Evolutionary conservation across 768 basidiomycete genomes (phyloP).

Genomic region (Suillus spraguei): DNA sequence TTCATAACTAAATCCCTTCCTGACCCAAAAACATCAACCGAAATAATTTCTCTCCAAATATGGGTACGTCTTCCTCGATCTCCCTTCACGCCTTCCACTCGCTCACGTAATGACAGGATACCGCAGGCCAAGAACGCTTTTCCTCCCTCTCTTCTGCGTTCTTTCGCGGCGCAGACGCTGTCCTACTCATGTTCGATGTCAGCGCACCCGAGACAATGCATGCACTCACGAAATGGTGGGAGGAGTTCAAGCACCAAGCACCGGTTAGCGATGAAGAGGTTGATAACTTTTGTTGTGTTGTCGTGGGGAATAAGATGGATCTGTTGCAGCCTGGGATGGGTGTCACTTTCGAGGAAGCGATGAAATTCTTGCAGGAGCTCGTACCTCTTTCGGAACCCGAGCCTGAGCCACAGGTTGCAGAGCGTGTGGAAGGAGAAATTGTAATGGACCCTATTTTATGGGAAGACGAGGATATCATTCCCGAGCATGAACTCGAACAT

Average conservation of each 20-base stretch:
- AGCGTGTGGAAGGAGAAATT: constrained; percentile 17
- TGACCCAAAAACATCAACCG: constrained; percentile 54
- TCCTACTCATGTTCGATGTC: constrained; percentile 79
- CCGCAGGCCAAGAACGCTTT: constrained; percentile 88
- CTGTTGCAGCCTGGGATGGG: constrained; percentile 35
- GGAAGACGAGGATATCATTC: constrained; percentile 13
- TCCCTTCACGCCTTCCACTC: not conserved
- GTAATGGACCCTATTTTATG: constrained; percentile 14
- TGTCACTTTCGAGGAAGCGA: constrained; percentile 47
- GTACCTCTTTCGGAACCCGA: constrained; percentile 41
- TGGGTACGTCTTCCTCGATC: constrained; percentile 45
- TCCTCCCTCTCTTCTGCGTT: constrained; percentile 81
- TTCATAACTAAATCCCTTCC: constrained; percentile 79
- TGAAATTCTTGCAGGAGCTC: constrained; percentile 57
- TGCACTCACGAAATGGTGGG: constrained; percentile 75
- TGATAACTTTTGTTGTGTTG: constrained; percentile 67
- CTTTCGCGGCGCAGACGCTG: constrained; percentile 85
- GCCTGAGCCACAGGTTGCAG: constrained; percentile 13
- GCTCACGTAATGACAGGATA: constrained; percentile 52
- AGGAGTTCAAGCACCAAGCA: constrained; percentile 67
- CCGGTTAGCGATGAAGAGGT: constrained; percentile 67
- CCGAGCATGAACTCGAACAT: constrained; percentile 19
- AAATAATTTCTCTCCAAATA: constrained; percentile 69
- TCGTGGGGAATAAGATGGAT: constrained; percentile 81
- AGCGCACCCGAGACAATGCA: constrained; percentile 62